Evolutionary conservation across 768 basidiomycete genomes (phyloP).

Genomic region (Naganishia kalamii): DNA sequence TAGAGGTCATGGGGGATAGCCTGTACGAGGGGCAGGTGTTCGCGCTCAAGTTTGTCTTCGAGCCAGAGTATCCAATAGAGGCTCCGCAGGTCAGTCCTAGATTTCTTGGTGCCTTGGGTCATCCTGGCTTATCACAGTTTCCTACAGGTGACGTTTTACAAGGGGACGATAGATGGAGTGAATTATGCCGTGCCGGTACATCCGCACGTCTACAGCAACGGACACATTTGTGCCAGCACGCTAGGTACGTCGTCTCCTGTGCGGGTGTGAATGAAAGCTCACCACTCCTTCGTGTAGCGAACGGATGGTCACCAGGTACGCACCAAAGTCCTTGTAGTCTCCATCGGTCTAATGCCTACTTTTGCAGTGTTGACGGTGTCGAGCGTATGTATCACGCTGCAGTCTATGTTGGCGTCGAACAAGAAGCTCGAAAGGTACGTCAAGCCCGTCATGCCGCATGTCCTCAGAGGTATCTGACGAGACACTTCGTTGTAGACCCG

Average conservation of each 20-base stretch:
- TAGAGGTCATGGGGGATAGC: conserved; percentile 26
- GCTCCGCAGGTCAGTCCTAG: conserved; percentile 14
- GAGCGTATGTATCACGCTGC: conserved; percentile 46
- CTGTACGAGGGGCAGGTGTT: conserved; percentile 21
- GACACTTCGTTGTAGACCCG: conserved; percentile 28
- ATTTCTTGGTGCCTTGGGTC: not conserved
- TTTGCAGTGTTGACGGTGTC: conserved; percentile 45
- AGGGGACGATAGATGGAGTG: not conserved
- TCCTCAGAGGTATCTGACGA: not conserved
- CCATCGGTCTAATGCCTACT: no score
- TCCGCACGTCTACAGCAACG: conserved; percentile 33
- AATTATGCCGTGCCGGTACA: conserved; percentile 36
- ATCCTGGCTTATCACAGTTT: not conserved
- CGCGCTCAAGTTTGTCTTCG: conserved; percentile 20
- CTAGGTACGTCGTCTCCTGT: conserved; percentile 27
- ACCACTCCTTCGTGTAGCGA: conserved; percentile 25
- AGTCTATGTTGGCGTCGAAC: conserved; percentile 47
- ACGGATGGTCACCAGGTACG: conserved; percentile 40
- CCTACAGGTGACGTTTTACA: conserved; percentile 39
- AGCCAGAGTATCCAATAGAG: conserved; percentile 17
- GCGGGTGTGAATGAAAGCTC: not conserved
- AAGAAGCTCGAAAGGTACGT: conserved; percentile 44
- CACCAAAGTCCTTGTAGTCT: no score
- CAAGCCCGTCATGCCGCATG: not conserved
- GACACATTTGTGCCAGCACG: conserved; percentile 44